A percentile compares a stretch with the other conserved stretches of the same genome.
These are phyloP conservation scores for Hemileccinum impolitum DNA, from an alignment of 768 basidiomycete species.

Conservation along the genomic window DNA sequence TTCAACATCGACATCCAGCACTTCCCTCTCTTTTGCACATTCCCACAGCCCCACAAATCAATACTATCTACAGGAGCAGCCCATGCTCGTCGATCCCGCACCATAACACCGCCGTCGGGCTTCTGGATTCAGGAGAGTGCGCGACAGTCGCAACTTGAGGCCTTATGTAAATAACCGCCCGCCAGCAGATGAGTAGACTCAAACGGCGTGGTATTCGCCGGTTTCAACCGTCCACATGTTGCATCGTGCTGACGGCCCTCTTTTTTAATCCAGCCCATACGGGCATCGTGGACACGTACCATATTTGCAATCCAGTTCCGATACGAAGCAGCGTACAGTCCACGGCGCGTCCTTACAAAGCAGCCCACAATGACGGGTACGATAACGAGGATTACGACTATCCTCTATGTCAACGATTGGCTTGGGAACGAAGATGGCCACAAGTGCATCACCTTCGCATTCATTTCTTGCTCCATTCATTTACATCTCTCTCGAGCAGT, in stretches of 20 bases:
- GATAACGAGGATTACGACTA: constrained; percentile 99
- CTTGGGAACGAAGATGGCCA: constrained; percentile 91
- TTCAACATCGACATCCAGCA: constrained; percentile 67
- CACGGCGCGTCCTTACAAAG: constrained; percentile 94
- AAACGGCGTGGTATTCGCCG: constrained; percentile 61
- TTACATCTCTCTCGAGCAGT: constrained; percentile 41
- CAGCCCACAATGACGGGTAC: constrained; percentile 91
- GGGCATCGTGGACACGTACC: constrained; percentile 85
- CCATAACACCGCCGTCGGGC: constrained; percentile 59
- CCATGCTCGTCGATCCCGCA: constrained; percentile 69
- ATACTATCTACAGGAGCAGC: constrained; percentile 60
- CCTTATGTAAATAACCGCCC: constrained; percentile 64
- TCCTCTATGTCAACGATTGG: constrained; percentile 98
- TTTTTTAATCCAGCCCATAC: constrained; percentile 41
- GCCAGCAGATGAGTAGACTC: constrained; percentile 73
- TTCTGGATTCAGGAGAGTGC: constrained; percentile 76
- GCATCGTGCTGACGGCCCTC: constrained; percentile 10
- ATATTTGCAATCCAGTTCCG: constrained; percentile 90
- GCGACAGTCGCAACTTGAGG: constrained; percentile 71
- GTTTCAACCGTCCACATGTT: not conserved
- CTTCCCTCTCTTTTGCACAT: constrained; percentile 67
- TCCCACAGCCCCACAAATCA: constrained; percentile 49
- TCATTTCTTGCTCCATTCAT: constrained; percentile 5
- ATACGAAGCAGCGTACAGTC: constrained; percentile 94
- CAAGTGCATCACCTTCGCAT: constrained; percentile 65